phyloP scores from a whole-genome alignment of 148 eudicot species.

The Rhododendron ovatum region DNA sequence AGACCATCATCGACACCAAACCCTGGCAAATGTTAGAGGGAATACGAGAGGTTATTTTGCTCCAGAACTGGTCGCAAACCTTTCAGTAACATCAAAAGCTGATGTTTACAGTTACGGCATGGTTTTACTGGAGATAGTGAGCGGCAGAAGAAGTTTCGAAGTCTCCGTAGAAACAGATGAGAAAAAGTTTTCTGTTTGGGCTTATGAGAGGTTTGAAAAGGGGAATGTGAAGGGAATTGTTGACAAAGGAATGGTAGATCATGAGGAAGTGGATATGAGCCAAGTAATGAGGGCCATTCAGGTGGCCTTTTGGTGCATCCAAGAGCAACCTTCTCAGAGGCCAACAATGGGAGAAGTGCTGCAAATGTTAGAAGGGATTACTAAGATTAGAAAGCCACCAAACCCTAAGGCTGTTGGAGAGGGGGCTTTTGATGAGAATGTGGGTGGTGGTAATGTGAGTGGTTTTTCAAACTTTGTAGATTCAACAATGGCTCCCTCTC shows the following conservation, averaged over 20 bases:
- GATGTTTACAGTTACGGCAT: too few relatives aligned
- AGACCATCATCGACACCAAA: slow-evolving; percentile 36
- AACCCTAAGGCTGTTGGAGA: slow-evolving; percentile 39
- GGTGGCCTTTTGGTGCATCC: slow-evolving; percentile 89
- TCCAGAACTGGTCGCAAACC: slow-evolving; percentile 76
- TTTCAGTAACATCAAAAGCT: slow-evolving; percentile 59
- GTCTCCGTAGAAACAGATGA: slow-evolving; percentile 46
- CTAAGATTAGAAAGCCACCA: slow-evolving; percentile 59
- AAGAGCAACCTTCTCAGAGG: slow-evolving; percentile 60
- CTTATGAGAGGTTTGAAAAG: slow-evolving; percentile 65
- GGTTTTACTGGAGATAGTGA: too few relatives aligned
- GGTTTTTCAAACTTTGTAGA: slow-evolving; percentile 28
- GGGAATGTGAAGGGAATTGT: slow-evolving; percentile 48
- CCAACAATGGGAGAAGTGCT: too few relatives aligned
- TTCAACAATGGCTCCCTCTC: slow-evolving; percentile 28
- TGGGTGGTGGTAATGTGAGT: slow-evolving; percentile 15
- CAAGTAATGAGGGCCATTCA: slow-evolving; percentile 51
- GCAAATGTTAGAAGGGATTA: slow-evolving; percentile 42
- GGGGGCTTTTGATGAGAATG: slow-evolving; percentile 14
- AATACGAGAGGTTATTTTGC: slow-evolving; percentile 68
- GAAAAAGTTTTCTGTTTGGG: slow-evolving; percentile 66
- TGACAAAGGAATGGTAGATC: slow-evolving; percentile 39
- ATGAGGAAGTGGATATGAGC: slow-evolving; percentile 37
- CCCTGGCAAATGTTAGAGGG: slow-evolving; percentile 60
- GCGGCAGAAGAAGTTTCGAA: slow-evolving; percentile 50